Conservation (phyloP, 1,139 yeast species). For the Hyphopichia pseudoburtonii region DNA sequence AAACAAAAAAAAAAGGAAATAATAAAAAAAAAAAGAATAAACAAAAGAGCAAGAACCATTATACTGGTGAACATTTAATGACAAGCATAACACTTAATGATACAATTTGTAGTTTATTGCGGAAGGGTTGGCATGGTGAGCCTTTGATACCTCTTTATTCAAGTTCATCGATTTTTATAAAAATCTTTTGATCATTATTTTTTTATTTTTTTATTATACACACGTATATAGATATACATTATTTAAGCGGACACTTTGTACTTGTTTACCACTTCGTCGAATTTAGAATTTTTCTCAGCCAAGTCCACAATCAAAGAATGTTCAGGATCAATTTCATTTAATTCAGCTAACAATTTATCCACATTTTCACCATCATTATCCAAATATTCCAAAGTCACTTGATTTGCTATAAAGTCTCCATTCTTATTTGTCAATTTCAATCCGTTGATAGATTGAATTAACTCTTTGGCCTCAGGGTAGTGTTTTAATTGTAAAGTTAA, state of each 20-base stretch:
- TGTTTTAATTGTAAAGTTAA: conserved; percentile 47
- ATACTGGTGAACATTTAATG: background rate
- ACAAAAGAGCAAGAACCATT: background rate
- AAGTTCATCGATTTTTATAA: background rate
- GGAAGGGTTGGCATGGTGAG: too few relatives aligned
- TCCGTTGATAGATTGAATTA: conserved; percentile 42
- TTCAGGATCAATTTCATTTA: conserved; percentile 42
- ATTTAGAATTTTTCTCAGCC: conserved; percentile 51
- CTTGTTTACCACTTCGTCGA: conserved; percentile 58
- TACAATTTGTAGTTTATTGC: too few relatives aligned
- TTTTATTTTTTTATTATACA: background rate
- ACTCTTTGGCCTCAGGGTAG: conserved; percentile 47
- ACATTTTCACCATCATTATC: conserved; percentile 46
- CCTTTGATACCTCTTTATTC: background rate
- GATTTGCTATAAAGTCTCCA: conserved; percentile 59
- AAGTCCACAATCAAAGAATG: conserved; percentile 55
- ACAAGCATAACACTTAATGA: too few relatives aligned
- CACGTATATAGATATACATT: background rate
- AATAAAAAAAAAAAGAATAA: conserved; percentile 1
- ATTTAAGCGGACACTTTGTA: conserved; percentile 24
- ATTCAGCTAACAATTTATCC: conserved; percentile 37
- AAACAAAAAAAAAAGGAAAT: background rate
- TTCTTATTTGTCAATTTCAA: conserved; percentile 30
- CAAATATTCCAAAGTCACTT: conserved; percentile 53
- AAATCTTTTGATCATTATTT: background rate